These are phyloP conservation scores for Candida hispaniensis DNA, from an alignment of 805 yeast species.

Conservation along the genomic window DNA sequence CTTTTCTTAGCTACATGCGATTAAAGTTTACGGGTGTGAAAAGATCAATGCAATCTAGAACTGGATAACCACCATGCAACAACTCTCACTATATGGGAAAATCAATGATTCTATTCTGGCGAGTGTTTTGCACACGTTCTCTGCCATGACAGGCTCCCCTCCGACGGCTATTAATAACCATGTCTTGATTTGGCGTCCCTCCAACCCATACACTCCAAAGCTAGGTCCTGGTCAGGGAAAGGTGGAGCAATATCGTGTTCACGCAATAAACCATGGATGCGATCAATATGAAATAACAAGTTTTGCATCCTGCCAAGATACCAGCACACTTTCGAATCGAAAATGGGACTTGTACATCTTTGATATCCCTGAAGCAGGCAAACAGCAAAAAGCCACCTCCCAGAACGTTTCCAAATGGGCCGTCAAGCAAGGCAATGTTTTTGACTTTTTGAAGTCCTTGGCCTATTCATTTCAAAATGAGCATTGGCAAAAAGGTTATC, in stretches of 20 bases:
- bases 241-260: slow-evolving; percentile 29
- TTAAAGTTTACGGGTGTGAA: too few relatives aligned
- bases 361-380: slow-evolving; percentile 34
- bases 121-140: slow-evolving; percentile 27
- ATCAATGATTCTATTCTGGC: slow-evolving; percentile 26
- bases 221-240: slow-evolving; percentile 28
- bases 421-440: slow-evolving; percentile 31
- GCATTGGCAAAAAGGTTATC: slow-evolving; percentile 49
- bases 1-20: too few relatives aligned
- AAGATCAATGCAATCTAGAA: too few relatives aligned
- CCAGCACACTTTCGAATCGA: slow-evolving; percentile 9
- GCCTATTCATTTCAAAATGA: slow-evolving; percentile 61
- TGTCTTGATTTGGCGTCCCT: slow-evolving; percentile 29
- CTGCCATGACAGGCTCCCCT: slow-evolving; percentile 31
- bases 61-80: slow-evolving; percentile 29
- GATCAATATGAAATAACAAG: slow-evolving; percentile 4
- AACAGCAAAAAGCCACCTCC: slow-evolving; percentile 41
- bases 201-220: slow-evolving; percentile 23
- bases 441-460: slow-evolving; percentile 41
- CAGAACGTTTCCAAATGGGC: slow-evolving; percentile 56
- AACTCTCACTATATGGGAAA: slow-evolving; percentile 29
- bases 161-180: slow-evolving; percentile 24
- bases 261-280: slow-evolving; percentile 15
- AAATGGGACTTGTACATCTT: slow-evolving; percentile 26
- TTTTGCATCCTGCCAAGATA: slow-evolving; percentile 5